Percentiles rank a stretch among this genome's conserved stretches.
Evolutionary conservation across 495 filamentous ascomycete species (phyloP).

Genomic region (Lichina pygmaea): DNA sequence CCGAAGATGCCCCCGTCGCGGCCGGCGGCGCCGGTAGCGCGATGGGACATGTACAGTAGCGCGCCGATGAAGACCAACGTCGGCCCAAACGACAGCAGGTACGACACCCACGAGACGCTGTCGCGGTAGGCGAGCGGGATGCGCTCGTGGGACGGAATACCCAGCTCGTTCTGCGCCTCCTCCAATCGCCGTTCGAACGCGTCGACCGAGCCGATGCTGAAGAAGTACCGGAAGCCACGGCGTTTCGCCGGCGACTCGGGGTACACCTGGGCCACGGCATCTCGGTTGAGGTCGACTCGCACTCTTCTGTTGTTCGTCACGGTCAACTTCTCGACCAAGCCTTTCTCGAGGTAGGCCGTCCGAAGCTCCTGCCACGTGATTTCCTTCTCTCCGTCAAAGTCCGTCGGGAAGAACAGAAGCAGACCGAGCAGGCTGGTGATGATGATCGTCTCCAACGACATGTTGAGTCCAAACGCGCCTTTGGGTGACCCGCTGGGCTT

Average conservation of each 20-base stretch:
- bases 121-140: slow-evolving; percentile 77
- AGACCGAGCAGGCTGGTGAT: slow-evolving; percentile 22
- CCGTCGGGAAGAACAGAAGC: slow-evolving; percentile 27
- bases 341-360: slow-evolving; percentile 80
- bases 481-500: too few relatives aligned
- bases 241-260: slow-evolving; percentile 54
- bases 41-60: slow-evolving; percentile 42
- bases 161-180: slow-evolving; percentile 60
- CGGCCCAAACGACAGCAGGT: slow-evolving; percentile 58
- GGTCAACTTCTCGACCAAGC: slow-evolving; percentile 76
- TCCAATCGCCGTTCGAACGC: slow-evolving; percentile 74
- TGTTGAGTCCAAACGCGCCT: slow-evolving; percentile 14
- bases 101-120: slow-evolving; percentile 35
- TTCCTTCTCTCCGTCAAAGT: slow-evolving; percentile 37
- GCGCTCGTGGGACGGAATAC: slow-evolving; percentile 55
- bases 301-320: slow-evolving; percentile 50
- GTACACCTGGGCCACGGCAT: slow-evolving; percentile 49
- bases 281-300: slow-evolving; percentile 58
- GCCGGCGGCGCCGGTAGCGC: slow-evolving; percentile 33
- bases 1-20: slow-evolving; percentile 68
- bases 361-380: slow-evolving; percentile 96
- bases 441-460: slow-evolving; percentile 30
- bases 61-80: slow-evolving; percentile 63
- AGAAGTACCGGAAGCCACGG: slow-evolving; percentile 60
- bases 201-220: slow-evolving; percentile 84